phyloP scores from a whole-genome alignment of 345 rosid genomes.

The Ceriops zippeliana region DNA sequence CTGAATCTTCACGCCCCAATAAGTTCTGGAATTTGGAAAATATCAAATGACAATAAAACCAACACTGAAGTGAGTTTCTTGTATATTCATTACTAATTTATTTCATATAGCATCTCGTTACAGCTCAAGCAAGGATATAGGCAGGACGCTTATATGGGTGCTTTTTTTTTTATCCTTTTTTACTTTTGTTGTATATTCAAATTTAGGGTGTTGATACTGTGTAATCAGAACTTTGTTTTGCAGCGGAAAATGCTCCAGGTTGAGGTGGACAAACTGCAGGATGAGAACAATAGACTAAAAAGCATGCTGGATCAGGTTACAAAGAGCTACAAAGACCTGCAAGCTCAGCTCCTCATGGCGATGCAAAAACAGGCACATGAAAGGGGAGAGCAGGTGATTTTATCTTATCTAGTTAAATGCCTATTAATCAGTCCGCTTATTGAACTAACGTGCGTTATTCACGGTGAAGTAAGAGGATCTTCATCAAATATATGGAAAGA shows the following conservation, averaged over 20 bases:
- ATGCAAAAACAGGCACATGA: constrained; percentile 49
- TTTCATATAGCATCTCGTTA: background rate
- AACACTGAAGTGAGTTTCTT: constrained; percentile 42
- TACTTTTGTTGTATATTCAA: background rate
- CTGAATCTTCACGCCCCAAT: constrained; percentile 42
- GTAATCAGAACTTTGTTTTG: constrained; percentile 7
- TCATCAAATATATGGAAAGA: no score
- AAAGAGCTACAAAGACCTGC: constrained; percentile 52
- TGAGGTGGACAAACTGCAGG: constrained; percentile 54
- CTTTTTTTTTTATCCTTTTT: background rate
- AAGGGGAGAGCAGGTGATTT: constrained; percentile 39
- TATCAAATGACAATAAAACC: constrained; percentile 30
- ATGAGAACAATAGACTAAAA: constrained; percentile 67
- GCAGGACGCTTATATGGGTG: background rate
- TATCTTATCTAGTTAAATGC: no score
- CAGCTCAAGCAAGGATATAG: background rate
- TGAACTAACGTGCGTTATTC: no score
- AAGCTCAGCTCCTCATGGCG: constrained; percentile 53
- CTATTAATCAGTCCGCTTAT: no score
- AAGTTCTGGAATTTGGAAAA: constrained; percentile 36
- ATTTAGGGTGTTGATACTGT: background rate
- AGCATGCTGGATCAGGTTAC: constrained; percentile 60
- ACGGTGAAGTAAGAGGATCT: no score
- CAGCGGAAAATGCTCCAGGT: constrained; percentile 43
- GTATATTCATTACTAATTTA: background rate